Evolutionary conservation across 2,329 filamentous ascomycete genomes (phyloP).

Genomic region (Hymenoscyphus occultus): DNA sequence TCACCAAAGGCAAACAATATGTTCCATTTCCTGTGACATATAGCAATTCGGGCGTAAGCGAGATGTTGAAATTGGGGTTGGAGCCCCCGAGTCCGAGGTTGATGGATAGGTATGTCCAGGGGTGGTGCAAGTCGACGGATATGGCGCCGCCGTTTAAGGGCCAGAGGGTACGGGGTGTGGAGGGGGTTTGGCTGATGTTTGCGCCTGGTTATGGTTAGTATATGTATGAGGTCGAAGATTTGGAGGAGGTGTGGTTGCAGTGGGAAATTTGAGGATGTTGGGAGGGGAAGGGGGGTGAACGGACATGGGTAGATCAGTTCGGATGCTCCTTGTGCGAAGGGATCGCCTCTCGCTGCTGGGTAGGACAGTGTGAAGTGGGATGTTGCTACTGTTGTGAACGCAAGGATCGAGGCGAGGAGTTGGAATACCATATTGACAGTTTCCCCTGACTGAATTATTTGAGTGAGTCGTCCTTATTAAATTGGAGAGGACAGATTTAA

Average conservation of each 20-base stretch:
- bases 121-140: conserved; percentile 50
- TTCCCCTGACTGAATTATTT: not conserved
- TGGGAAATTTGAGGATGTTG: not conserved
- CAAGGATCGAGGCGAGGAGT: not conserved
- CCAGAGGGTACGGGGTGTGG: conserved; percentile 45
- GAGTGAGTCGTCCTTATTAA: not conserved
- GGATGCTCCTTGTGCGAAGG: conserved; percentile 35
- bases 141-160: conserved; percentile 49
- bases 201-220: conserved; percentile 43
- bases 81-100: conserved; percentile 51
- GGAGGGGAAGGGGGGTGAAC: conserved; percentile 5
- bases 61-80: conserved; percentile 64
- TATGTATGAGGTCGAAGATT: conserved; percentile 32
- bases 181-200: conserved; percentile 43
- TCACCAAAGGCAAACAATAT: conserved; percentile 63
- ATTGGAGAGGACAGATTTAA: not conserved
- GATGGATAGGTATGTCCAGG: conserved; percentile 49
- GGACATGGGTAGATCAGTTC: conserved; percentile 38
- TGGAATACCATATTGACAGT: conserved; percentile 2
- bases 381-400: conserved; percentile 42
- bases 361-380: conserved; percentile 56
- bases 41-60: conserved; percentile 57
- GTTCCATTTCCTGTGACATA: conserved; percentile 59
- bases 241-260: not conserved
- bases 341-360: conserved; percentile 49